Conservation (phyloP, 23 red algal species). For the Agarophyton chilense region DNA sequence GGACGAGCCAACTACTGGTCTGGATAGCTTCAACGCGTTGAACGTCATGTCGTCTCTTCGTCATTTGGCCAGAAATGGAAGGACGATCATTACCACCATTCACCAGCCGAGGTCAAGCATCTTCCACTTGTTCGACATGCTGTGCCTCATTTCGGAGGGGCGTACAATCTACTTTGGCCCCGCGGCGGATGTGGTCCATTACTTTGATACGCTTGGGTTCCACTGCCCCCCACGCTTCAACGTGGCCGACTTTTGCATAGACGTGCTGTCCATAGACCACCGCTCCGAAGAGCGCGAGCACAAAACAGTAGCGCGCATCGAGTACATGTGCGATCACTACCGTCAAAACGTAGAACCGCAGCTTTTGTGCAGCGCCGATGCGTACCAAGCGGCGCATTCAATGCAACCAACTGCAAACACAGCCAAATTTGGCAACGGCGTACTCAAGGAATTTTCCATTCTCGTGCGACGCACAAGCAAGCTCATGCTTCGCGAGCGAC, state of each 20-base stretch:
- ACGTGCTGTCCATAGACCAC: slow-evolving; percentile 63
- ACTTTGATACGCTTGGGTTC: slow-evolving; percentile 73
- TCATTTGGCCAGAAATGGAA: slow-evolving; percentile 61
- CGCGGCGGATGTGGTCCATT: slow-evolving; percentile 42
- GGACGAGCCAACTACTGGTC: slow-evolving; percentile 73
- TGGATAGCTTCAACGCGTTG: slow-evolving; percentile 75
- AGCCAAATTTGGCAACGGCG: slow-evolving; percentile 9
- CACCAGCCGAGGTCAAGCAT: slow-evolving; percentile 94
- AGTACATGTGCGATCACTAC: slow-evolving; percentile 47
- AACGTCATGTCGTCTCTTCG: slow-evolving; percentile 69
- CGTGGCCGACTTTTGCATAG: slow-evolving; percentile 79
- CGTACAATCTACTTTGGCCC: slow-evolving; percentile 80
- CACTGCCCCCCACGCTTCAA: slow-evolving; percentile 73
- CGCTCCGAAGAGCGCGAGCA: slow-evolving; percentile 7
- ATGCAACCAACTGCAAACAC: background rate
- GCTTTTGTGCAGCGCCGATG: slow-evolving; percentile 9
- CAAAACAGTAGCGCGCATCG: slow-evolving; percentile 32
- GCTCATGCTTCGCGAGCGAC: slow-evolving; percentile 67
- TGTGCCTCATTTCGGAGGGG: slow-evolving; percentile 72
- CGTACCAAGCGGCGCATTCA: slow-evolving; percentile 1
- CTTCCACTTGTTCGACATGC: slow-evolving; percentile 81
- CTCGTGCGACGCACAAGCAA: slow-evolving; percentile 59
- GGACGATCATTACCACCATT: slow-evolving; percentile 94
- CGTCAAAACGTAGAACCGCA: slow-evolving; percentile 38
- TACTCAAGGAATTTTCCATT: slow-evolving; percentile 71